Percentiles rank a stretch among this genome's conserved stretches.
phyloP scores from a whole-genome alignment of 108 stramenopile species.

The Schizochytrium sp. region DNA sequence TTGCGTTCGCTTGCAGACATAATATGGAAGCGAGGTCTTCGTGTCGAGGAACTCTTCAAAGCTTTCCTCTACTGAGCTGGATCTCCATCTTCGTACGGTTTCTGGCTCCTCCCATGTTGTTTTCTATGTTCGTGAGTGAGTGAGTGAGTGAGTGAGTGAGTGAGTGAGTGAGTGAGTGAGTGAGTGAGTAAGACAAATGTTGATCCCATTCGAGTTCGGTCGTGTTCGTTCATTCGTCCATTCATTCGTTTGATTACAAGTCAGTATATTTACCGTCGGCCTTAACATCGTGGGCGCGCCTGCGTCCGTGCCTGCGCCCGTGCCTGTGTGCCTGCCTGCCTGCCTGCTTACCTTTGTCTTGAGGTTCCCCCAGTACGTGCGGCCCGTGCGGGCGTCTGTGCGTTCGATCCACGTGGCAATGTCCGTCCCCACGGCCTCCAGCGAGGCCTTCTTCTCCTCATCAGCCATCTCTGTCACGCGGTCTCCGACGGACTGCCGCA shows the following conservation, averaged over 20 bases:
- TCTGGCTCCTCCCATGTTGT: neutral
- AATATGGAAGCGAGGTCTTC: neutral
- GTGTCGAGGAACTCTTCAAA: neutral
- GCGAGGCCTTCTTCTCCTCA: no score
- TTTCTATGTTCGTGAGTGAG: neutral
- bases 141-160: no score
- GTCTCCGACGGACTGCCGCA: no score
- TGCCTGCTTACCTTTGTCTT: neutral
- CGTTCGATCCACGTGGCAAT: neutral
- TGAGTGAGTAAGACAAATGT: no score
- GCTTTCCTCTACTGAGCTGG: neutral
- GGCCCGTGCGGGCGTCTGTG: neutral
- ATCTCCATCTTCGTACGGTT: neutral
- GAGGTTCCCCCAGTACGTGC: slow-evolving; percentile 1
- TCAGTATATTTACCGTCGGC: no score
- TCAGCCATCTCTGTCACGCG: no score
- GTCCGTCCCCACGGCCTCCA: neutral
- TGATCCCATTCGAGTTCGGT: no score
- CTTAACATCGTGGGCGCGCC: no score
- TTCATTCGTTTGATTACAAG: no score
- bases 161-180: no score
- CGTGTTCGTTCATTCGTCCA: neutral
- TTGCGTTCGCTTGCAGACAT: neutral
- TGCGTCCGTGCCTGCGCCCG: no score
- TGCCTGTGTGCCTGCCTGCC: no score